Evolutionary conservation across 371 early-diverging fungal genomes (phyloP).

Genomic region (Mortierella sp.): DNA sequence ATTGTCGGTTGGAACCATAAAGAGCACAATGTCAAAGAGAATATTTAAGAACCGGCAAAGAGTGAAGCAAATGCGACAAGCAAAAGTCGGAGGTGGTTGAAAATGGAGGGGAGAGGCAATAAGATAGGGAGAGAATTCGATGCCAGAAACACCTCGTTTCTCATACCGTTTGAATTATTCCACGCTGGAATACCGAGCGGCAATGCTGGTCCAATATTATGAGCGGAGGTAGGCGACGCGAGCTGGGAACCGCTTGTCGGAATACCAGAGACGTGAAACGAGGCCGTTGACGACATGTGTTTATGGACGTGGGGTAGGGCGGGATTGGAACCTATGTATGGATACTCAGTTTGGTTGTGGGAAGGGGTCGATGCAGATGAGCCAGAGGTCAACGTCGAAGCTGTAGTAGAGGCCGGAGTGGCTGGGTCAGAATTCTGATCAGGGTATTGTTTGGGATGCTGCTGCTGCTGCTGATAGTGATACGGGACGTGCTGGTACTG

Average conservation of each 20-base stretch:
- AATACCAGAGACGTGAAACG: constrained; percentile 16
- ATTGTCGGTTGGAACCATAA: too few relatives aligned
- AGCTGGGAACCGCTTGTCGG: constrained; percentile 8
- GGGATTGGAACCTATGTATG: constrained; percentile 6
- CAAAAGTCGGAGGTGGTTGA: too few relatives aligned
- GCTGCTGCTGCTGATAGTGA: constrained; percentile 19
- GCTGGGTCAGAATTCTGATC: constrained; percentile 34
- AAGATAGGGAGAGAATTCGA: background rate
- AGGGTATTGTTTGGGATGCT: constrained; percentile 19
- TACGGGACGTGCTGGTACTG: constrained; percentile 7
- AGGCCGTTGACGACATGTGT: constrained; percentile 12
- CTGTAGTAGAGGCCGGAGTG: constrained; percentile 23
- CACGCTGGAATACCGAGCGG: constrained; percentile 30
- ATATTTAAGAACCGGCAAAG: too few relatives aligned
- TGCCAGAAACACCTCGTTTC: background rate
- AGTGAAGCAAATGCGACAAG: too few relatives aligned
- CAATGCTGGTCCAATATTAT: constrained; percentile 21
- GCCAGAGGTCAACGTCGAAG: constrained; percentile 16
- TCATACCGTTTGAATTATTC: constrained; percentile 26
- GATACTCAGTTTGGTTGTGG: constrained; percentile 23
- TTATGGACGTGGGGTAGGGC: constrained; percentile 20
- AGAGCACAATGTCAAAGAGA: too few relatives aligned
- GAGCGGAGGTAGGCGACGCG: constrained; percentile 15
- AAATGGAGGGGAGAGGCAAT: too few relatives aligned
- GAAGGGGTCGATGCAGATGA: constrained; percentile 23